Evolutionary conservation across 2,329 filamentous ascomycete species (phyloP), one percentile per base, ranked within the genome.

Genomic region (Fusarium papillatum): DNA sequence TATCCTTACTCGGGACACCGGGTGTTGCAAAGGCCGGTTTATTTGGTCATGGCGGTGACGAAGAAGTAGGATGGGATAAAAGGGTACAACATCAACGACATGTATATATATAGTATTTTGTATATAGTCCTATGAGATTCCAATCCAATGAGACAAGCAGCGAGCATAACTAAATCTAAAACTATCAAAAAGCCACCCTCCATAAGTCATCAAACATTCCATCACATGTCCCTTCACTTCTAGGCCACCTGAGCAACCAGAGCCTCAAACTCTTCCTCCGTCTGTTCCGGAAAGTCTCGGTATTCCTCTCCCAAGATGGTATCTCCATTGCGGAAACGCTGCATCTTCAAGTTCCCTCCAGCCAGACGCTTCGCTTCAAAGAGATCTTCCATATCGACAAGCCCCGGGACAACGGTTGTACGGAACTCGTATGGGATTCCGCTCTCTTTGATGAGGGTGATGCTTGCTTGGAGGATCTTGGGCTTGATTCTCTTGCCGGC

Each of bases 351-450:
- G 10, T 72, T 76, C 4, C 76, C 72, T 2, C 78, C 78, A 0
- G 78, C 76, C 24, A 79, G 17, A 0, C 71, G 66, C 34, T 79
- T 79, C 5, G 76, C 78, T 7, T 78, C 78, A 13, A 77, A 79
- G 3, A 79, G 7, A 5, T 79, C 78, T 43, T 79, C 78, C 1
- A 79, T 61, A 4, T 79, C 78, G 6, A 79, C 57, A 0, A 79
- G 50, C 5, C 71, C 66, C 0, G 78, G 78, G 10, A 79, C 77
- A 3, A 79, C 74, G 0, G 78, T 79, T 1, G 78, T 79, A 0
- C 78, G 76, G 14, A 79, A 79, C 61, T 79, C 76, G 13, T 79
- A 64, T 0, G 68, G 69, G 1, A 79, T 55, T 5, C 72, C 72
- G 7, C 76, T 79, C 13, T 50, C 43, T 10, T 79, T 79, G 7